Percentiles rank a stretch among this genome's conserved stretches.
Evolutionary conservation across 805 yeast genomes (phyloP).

Genomic region (Metschnikowia cerradonensis): DNA sequence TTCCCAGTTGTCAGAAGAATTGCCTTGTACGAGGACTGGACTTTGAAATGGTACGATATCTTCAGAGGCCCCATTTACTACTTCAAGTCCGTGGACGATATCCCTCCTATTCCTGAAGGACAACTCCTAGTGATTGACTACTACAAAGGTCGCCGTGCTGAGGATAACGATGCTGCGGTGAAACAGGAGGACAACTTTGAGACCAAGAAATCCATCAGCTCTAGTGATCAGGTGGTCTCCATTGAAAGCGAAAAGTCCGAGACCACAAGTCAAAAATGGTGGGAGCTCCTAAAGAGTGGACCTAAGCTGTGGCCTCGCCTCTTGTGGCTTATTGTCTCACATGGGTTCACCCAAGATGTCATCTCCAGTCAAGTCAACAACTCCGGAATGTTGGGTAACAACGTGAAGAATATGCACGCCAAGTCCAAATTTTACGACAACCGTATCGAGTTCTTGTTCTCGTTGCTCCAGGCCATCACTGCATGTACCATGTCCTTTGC

Average conservation of each 20-base stretch:
- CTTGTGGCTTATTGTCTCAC: conserved; percentile 45
- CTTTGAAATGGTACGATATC: conserved; percentile 53
- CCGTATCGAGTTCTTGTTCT: conserved; percentile 64
- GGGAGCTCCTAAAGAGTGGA: conserved; percentile 36
- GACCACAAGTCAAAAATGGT: conserved; percentile 40
- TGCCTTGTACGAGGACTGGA: conserved; percentile 62
- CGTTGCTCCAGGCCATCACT: conserved; percentile 65
- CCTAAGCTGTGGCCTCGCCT: conserved; percentile 56
- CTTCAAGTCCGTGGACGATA: conserved; percentile 52
- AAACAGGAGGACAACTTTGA: conserved; percentile 15
- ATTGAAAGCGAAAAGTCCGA: conserved; percentile 19
- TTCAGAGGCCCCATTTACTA: conserved; percentile 53
- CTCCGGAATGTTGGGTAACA: conserved; percentile 42
- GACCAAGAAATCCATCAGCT: conserved; percentile 9
- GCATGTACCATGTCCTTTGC: conserved; percentile 81
- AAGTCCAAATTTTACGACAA: conserved; percentile 65
- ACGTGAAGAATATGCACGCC: conserved; percentile 48
- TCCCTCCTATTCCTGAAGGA: conserved; percentile 67
- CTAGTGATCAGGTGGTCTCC: conserved; percentile 10
- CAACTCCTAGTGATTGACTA: conserved; percentile 55
- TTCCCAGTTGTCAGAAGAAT: conserved; percentile 62
- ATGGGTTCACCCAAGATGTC: conserved; percentile 65
- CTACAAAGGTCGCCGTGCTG: conserved; percentile 54
- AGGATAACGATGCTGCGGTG: conserved; percentile 14
- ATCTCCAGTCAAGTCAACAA: conserved; percentile 42